Percentiles rank a stretch among this genome's conserved stretches.
Conservation (phyloP, 2,329 filamentous ascomycete species). For the Aspergillus nomiae region DNA sequence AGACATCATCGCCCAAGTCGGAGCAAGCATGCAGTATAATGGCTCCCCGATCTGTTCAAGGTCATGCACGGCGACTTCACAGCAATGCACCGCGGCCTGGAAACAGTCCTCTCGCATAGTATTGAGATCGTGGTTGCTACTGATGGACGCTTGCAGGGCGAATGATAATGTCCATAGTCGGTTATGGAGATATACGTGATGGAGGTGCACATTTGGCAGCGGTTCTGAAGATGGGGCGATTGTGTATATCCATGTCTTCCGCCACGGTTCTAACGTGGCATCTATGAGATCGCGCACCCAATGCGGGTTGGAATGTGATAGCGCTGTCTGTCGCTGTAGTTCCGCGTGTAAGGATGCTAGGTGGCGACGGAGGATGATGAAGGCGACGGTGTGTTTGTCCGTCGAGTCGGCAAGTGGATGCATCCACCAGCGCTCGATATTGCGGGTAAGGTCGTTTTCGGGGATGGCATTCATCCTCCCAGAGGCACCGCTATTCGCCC, state of each 20-base stretch:
- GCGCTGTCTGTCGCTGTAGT: constrained; percentile 13
- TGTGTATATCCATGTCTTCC: constrained; percentile 17
- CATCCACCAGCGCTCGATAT: constrained; percentile 31
- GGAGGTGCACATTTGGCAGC: constrained; percentile 22
- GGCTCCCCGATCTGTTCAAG: constrained; percentile 28
- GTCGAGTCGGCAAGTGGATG: constrained; percentile 30
- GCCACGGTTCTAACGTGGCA: constrained; percentile 24
- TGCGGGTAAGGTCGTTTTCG: constrained; percentile 27
- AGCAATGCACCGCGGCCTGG: constrained; percentile 28
- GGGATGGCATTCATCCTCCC: constrained; percentile 30
- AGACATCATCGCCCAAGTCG: constrained; percentile 36
- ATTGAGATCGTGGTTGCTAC: constrained; percentile 11
- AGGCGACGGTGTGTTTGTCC: constrained; percentile 33
- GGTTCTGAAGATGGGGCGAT: constrained; percentile 16
- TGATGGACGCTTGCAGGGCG: constrained; percentile 21
- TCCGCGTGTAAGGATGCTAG: constrained; percentile 24
- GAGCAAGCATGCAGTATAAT: constrained; percentile 35
- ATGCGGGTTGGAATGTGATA: constrained; percentile 20
- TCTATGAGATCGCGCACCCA: constrained; percentile 30
- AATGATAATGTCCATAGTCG: constrained; percentile 32
- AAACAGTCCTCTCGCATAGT: constrained; percentile 32
- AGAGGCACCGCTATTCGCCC: constrained; percentile 32
- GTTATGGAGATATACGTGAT: constrained; percentile 31
- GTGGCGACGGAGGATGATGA: constrained; percentile 26
- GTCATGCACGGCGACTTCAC: constrained; percentile 30